Evolutionary conservation across 2,329 filamentous ascomycete genomes (phyloP).

Genomic region (Aspergillus sp.): DNA sequence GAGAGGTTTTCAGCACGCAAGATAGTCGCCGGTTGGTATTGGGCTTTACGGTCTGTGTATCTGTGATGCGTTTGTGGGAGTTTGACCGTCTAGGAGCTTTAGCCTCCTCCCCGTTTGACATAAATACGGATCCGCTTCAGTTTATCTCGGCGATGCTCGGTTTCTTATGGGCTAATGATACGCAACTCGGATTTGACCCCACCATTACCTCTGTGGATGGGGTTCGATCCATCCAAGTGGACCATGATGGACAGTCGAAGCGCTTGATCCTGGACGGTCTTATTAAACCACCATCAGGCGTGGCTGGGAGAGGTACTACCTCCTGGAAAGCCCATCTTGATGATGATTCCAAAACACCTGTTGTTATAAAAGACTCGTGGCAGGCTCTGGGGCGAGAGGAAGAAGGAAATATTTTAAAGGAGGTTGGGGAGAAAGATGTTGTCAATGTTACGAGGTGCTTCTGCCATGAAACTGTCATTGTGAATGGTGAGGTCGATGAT

Average conservation of each 20-base stretch:
- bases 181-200: conserved; percentile 8
- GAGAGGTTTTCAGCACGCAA: conserved; percentile 7
- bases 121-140: conserved; percentile 1
- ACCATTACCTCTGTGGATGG: conserved; percentile 36
- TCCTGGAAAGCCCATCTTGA: conserved; percentile 47
- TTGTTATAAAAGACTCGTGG: conserved; percentile 41
- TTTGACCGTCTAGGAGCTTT: conserved; percentile 7
- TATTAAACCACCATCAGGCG: conserved; percentile 31
- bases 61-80: conserved; percentile 4
- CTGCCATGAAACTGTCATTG: conserved; percentile 13
- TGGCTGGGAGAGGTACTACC: conserved; percentile 44
- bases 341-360: conserved; percentile 21
- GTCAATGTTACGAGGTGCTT: conserved; percentile 28
- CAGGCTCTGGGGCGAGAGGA: conserved; percentile 27
- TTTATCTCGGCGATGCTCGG: conserved; percentile 4
- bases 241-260: conserved; percentile 26
- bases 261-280: conserved; percentile 40
- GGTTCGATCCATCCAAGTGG: conserved; percentile 36
- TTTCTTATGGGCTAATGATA: conserved; percentile 7
- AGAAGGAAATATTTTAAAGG: conserved; percentile 25
- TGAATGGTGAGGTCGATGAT: not conserved
- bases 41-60: conserved; percentile 9
- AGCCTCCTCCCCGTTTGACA: conserved; percentile 5
- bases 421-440: conserved; percentile 21
- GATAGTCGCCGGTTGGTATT: conserved; percentile 4